Base-by-base conservation (phyloP, 1,284 basidiomycete species). In the Somion occarium region DNA sequence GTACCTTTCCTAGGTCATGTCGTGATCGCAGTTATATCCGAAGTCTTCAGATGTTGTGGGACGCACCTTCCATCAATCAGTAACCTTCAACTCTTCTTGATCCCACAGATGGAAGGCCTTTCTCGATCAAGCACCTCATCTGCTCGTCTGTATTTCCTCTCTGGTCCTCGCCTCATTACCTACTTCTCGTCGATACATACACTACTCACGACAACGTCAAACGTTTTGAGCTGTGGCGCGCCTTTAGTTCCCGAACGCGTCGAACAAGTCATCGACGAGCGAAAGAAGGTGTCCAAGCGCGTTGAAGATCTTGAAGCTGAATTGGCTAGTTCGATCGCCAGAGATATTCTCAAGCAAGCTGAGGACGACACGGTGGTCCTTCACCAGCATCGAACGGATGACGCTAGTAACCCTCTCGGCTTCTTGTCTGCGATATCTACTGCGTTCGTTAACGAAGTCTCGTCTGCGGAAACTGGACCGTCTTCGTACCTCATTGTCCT, bases 51-150 rank as follows among this genome's bases (percentile, higher is more conserved):
- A 52, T 95, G 91, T 68, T 94, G 92, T 58, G 92, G 92, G 5
- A 94, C 91, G 3, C 92, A 94, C 67, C 75, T 83, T 43, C 87
- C 88, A 3, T 79, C 78, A 51, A 71, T 91, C 51, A 76, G 84
- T 55, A 83, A 85, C 57, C 75, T 90, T 13, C 85, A 88, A 59
- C 71, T 88, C 30, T 90, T 88, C 64, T 66, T 88, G 41, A 69
- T 88, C 50, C 83, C 83, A 9, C 77, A 85, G 55, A 83, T 79
- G 20, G 83, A 84, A 53, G 67, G 78, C 0, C 70, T 83, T 23
- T 72, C 80, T 37, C 80, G 84, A 4, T 78, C 80, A 5, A 72
- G 70, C 2, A 76, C 78, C 3, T 77, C 81, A 0, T 79, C 85
- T 30, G 84, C 82, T 23, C 81, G 90, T 13, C 75, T 94, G 3